Evolutionary conservation across 306 rosid species (phyloP).

Genomic region (Chamaecrista fasciculata): DNA sequence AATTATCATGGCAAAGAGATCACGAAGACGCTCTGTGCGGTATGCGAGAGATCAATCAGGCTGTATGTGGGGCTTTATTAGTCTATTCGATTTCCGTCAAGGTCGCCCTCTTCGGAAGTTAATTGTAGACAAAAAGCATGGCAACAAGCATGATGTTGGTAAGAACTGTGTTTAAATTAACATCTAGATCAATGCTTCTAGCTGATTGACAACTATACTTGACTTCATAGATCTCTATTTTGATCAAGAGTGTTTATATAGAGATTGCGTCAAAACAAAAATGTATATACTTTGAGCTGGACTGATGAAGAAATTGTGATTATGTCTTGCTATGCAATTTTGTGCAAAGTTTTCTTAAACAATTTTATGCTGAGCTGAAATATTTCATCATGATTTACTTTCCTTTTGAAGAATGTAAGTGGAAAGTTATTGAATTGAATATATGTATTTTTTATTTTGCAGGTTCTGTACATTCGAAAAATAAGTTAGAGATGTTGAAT

Average conservation of each 20-base stretch:
- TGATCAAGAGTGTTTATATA: neutral
- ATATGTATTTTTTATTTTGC: conserved; percentile 27
- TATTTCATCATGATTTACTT: neutral
- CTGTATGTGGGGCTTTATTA: conserved; percentile 98
- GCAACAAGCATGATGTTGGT: conserved; percentile 63
- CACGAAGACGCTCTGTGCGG: conserved; percentile 65
- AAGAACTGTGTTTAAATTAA: conserved; percentile 39
- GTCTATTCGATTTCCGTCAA: conserved; percentile 88
- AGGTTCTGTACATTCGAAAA: conserved; percentile 63
- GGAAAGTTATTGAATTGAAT: conserved; percentile 33
- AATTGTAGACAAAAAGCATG: conserved; percentile 71
- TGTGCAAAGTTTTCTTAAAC: conserved; percentile 11
- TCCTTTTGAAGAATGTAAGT: no score
- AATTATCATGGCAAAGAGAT: conserved; percentile 66
- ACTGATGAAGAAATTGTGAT: neutral
- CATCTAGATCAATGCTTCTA: conserved; percentile 3
- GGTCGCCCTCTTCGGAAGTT: conserved; percentile 70
- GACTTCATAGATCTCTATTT: neutral
- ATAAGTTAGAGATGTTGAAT: conserved; percentile 52
- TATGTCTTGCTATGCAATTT: neutral
- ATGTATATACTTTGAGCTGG: neutral
- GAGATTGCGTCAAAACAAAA: conserved; percentile 4
- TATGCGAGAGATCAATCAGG: conserved; percentile 88
- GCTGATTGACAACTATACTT: conserved; percentile 18
- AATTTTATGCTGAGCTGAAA: conserved; percentile 17